A percentile compares a stretch with the other conserved stretches of the same genome.
Evolutionary conservation across 148 eudicot genomes (phyloP).

Genomic region (Camellia lanceoleosa): DNA sequence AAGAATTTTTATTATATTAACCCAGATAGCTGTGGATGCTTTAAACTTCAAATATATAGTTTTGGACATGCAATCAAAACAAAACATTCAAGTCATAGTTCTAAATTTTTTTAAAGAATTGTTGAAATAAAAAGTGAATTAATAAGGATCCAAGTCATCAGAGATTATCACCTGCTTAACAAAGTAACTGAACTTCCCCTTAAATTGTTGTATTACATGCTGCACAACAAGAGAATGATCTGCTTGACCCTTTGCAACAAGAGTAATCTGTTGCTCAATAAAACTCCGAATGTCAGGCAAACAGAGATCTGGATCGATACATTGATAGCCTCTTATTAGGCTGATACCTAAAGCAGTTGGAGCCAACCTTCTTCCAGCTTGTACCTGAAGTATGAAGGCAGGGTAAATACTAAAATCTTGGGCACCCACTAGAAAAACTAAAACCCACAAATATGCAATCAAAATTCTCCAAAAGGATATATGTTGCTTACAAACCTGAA

Average conservation of each 20-base stretch:
- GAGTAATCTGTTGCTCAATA: conserved; percentile 90
- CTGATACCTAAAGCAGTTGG: conserved; percentile 91
- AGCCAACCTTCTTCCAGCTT: conserved; percentile 82
- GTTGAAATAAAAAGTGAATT: neutral
- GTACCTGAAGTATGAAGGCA: conserved; percentile 56
- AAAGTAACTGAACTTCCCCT: conserved; percentile 72
- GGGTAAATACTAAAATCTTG: neutral
- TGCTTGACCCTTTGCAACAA: conserved; percentile 87
- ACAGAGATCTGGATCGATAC: conserved; percentile 94
- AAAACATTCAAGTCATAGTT: neutral
- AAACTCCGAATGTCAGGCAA: conserved; percentile 93
- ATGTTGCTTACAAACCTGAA: conserved; percentile 54
- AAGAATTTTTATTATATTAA: neutral
- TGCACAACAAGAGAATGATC: conserved; percentile 81
- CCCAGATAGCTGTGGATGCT: neutral
- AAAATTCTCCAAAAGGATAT: neutral
- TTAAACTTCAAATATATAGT: neutral
- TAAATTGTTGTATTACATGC: conserved; percentile 81
- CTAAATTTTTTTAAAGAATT: neutral
- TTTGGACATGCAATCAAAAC: neutral
- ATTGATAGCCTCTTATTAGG: conserved; percentile 88
- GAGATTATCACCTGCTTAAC: conserved; percentile 74
- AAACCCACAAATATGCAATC: neutral
- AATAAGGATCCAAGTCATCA: neutral
- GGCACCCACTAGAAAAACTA: neutral